Evolutionary conservation across 352 stramenopile species (phyloP).

Genomic region (Globisporangium cylindrosporum): DNA sequence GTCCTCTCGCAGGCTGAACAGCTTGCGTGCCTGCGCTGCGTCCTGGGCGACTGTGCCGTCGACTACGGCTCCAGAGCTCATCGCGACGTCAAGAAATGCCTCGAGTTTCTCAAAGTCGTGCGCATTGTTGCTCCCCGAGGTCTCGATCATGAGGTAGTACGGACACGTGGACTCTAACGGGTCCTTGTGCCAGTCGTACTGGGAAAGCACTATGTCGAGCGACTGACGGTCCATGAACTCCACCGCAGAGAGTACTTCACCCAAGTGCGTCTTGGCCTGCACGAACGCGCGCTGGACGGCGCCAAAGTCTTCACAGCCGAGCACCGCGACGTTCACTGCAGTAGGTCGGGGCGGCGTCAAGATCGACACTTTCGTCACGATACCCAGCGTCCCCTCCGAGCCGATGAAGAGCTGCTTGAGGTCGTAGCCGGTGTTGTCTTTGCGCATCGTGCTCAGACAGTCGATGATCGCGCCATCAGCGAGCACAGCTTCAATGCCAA

Average conservation of each 20-base stretch:
- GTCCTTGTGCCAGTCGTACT: conserved; percentile 72
- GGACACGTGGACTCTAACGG: conserved; percentile 56
- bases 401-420: conserved; percentile 97
- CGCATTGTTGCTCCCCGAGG: conserved; percentile 84
- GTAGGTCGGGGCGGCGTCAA: conserved; percentile 61
- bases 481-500: conserved; percentile 96
- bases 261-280: conserved; percentile 84
- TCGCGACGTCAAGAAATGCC: conserved; percentile 73
- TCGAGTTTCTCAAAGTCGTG: conserved; percentile 94
- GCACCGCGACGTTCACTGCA: conserved; percentile 87
- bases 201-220: conserved; percentile 81
- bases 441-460: conserved; percentile 90
- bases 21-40: conserved; percentile 81
- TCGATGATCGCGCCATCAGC: conserved; percentile 90
- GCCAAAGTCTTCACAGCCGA: conserved; percentile 89
- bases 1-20: conserved; percentile 95
- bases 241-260: conserved; percentile 95
- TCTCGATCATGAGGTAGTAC: conserved; percentile 97
- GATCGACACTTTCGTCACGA: conserved; percentile 93
- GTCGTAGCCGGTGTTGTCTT: conserved; percentile 98
- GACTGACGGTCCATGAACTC: conserved; percentile 94
- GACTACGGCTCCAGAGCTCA: conserved; percentile 65
- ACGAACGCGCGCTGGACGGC: conserved; percentile 78
- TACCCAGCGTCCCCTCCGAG: conserved; percentile 95
- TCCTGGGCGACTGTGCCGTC: conserved; percentile 94